phyloP scores from a whole-genome alignment of 2,329 filamentous ascomycete species.

The Nemania diffusa region DNA sequence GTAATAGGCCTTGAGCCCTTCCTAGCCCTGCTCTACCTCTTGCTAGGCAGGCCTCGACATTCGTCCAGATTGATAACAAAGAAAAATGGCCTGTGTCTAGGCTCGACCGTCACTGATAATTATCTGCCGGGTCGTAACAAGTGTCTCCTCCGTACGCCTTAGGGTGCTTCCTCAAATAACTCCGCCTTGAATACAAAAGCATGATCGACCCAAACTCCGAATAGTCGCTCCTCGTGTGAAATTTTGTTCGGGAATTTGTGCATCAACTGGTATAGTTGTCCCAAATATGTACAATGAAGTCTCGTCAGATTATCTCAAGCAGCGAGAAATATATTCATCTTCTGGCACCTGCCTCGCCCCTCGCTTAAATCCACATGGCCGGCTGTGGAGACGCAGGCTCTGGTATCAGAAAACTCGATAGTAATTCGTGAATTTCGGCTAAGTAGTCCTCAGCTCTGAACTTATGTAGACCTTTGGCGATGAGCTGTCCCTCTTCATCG shows the following conservation, averaged over 20 bases:
- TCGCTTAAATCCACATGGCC: conserved; percentile 61
- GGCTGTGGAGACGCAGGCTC: conserved; percentile 47
- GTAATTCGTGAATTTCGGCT: conserved; percentile 77
- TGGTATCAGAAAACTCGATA: conserved; percentile 67
- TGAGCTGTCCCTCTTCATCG: conserved; percentile 78
- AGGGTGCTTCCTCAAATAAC: conserved; percentile 9
- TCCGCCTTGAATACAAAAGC: conserved; percentile 11
- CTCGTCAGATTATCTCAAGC: conserved; percentile 36
- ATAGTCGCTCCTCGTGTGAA: conserved; percentile 21
- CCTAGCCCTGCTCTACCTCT: not conserved
- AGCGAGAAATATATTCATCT: conserved; percentile 27
- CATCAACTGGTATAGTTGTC: conserved; percentile 37
- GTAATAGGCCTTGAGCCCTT: not conserved
- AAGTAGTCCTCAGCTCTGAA: conserved; percentile 87
- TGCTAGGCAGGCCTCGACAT: not conserved
- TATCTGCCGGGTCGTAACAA: conserved; percentile 7
- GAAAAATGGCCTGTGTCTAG: conserved; percentile 20
- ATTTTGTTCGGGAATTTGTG: conserved; percentile 31
- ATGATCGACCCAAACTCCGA: conserved; percentile 28
- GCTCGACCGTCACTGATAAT: conserved; percentile 3
- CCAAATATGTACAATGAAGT: conserved; percentile 51
- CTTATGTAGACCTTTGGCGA: conserved; percentile 74
- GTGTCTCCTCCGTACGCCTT: conserved; percentile 24
- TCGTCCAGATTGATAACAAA: conserved; percentile 21
- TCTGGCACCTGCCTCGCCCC: not conserved